These are phyloP conservation scores for Venturia pyrina DNA, from an alignment of 2,329 filamentous ascomycete species.

Conservation along the genomic window DNA sequence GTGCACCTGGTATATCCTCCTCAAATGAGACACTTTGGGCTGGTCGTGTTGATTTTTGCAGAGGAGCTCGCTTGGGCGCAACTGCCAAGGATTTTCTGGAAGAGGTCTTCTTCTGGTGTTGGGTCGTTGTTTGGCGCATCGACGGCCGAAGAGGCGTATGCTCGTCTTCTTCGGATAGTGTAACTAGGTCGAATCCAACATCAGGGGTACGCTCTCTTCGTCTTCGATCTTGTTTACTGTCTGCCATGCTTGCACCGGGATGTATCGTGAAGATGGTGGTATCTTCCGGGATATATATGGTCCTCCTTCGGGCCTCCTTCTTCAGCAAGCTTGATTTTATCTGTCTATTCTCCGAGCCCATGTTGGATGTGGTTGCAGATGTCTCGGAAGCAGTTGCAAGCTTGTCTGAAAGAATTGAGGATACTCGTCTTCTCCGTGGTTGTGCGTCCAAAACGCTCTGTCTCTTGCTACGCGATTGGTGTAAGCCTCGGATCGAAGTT, in stretches of 20 bases:
- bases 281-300: slow-evolving; percentile 43
- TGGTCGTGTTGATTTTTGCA: slow-evolving; percentile 15
- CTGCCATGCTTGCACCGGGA: slow-evolving; percentile 30
- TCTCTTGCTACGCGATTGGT: background rate
- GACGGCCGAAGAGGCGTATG: slow-evolving; percentile 16
- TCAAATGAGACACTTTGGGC: slow-evolving; percentile 32
- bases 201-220: slow-evolving; percentile 25
- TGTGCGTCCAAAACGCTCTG: slow-evolving; percentile 3
- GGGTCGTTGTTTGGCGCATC: slow-evolving; percentile 20
- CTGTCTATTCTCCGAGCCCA: slow-evolving; percentile 13
- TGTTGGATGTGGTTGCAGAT: background rate
- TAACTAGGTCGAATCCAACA: slow-evolving; percentile 28
- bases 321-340: slow-evolving; percentile 16
- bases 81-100: slow-evolving; percentile 33
- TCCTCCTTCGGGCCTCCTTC: slow-evolving; percentile 36
- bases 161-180: slow-evolving; percentile 25
- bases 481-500: background rate
- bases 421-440: slow-evolving; percentile 5
- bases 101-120: slow-evolving; percentile 21
- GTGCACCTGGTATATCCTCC: slow-evolving; percentile 39
- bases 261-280: slow-evolving; percentile 43
- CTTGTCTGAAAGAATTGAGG: slow-evolving; percentile 6
- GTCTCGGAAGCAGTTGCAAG: slow-evolving; percentile 2
- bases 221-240: slow-evolving; percentile 3
- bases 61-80: slow-evolving; percentile 34